Evolutionary conservation across 75 land plant species (phyloP).

Genomic region (Pseudotsuga menziesii): DNA sequence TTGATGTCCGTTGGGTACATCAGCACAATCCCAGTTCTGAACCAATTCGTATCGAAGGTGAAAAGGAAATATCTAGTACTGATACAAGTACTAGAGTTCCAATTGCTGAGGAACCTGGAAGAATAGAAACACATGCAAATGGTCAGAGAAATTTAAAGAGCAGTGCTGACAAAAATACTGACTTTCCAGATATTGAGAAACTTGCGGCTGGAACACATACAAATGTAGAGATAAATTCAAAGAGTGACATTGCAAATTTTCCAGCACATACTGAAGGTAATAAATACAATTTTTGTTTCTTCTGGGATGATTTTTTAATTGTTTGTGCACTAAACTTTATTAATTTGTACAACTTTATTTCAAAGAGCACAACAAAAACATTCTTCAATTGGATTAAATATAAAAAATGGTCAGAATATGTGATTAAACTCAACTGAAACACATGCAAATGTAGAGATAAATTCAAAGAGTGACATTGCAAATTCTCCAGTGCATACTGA

Average conservation of each 20-base stretch:
- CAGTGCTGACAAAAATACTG: background rate
- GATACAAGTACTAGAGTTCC: background rate
- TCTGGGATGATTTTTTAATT: background rate
- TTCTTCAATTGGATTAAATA: too few relatives aligned
- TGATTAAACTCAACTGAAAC: background rate
- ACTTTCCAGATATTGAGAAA: background rate
- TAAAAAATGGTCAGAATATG: too few relatives aligned
- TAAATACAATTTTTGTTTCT: background rate
- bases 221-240: background rate
- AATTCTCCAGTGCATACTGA: background rate
- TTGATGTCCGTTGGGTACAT: constrained; percentile 51
- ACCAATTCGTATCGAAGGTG: too few relatives aligned
- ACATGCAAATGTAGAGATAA: background rate
- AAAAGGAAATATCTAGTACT: background rate
- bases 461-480: background rate
- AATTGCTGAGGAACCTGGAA: constrained; percentile 1
- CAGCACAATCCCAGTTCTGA: background rate
- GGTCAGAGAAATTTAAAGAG: constrained; percentile 4
- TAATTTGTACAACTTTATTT: background rate
- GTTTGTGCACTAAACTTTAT: background rate
- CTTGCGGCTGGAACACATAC: background rate
- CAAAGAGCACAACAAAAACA: background rate
- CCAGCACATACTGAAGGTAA: background rate
- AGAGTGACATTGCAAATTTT: background rate
- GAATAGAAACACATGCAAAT: background rate